Conservation (phyloP, 148 eudicot species). For the Fagopyrum homotropicum region DNA sequence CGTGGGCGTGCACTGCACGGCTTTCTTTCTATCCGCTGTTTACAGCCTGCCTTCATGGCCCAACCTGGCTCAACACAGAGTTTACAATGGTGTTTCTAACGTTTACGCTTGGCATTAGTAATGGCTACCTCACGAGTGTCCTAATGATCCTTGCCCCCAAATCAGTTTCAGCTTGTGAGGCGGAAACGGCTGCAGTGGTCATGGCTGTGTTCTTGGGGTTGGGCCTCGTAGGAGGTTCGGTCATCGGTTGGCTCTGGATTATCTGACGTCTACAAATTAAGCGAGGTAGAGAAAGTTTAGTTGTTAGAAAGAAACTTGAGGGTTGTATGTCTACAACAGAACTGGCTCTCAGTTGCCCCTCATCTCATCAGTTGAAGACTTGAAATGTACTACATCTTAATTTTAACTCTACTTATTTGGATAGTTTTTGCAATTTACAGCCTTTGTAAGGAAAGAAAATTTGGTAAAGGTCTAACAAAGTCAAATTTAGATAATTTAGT, state of each 20-base stretch:
- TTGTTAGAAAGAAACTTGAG: background rate
- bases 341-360: background rate
- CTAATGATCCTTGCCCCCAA: conserved; percentile 80
- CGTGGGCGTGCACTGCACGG: conserved; percentile 67
- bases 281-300: background rate
- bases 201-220: conserved; percentile 70
- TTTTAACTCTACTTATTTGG: background rate
- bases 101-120: conserved; percentile 53
- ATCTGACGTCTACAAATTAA: conserved; percentile 27
- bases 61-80: conserved; percentile 65
- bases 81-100: conserved; percentile 43
- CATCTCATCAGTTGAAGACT: background rate
- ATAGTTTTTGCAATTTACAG: too few species aligned
- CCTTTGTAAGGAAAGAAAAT: too few species aligned
- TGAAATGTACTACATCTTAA: background rate
- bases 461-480: too few species aligned
- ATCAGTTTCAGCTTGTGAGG: conserved; percentile 49
- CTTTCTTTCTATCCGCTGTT: conserved; percentile 63
- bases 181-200: conserved; percentile 70
- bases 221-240: conserved; percentile 73
- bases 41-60: conserved; percentile 62
- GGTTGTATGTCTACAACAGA: background rate
- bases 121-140: conserved; percentile 76
- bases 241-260: conserved; percentile 85
- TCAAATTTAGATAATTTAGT: too few species aligned